Conservation (phyloP, 495 filamentous ascomycete species). For the Aspergillus baeticus region DNA sequence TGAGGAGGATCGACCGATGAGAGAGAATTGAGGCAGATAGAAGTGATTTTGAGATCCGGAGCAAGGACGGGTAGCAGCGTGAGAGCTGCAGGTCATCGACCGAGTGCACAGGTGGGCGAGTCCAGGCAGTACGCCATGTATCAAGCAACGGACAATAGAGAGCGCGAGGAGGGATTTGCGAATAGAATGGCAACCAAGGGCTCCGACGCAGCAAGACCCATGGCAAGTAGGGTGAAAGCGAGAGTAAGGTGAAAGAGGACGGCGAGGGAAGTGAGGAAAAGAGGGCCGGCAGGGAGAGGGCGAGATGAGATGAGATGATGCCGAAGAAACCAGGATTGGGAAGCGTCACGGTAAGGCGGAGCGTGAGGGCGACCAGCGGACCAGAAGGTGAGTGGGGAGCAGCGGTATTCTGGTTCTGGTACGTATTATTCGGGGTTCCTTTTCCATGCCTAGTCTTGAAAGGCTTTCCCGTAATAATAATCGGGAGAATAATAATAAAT, state of each 20-base stretch:
- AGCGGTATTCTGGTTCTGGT: slow-evolving; percentile 19
- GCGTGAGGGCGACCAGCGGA: too few species aligned
- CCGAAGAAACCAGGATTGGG: slow-evolving; percentile 23
- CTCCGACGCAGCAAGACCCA: slow-evolving; percentile 23
- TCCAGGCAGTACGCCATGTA: slow-evolving; percentile 44
- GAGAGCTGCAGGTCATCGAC: slow-evolving; percentile 46
- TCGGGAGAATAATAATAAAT: slow-evolving; percentile 1
- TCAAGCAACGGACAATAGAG: slow-evolving; percentile 23
- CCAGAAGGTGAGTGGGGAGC: slow-evolving; percentile 19
- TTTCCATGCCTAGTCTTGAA: slow-evolving; percentile 14
- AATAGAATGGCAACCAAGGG: slow-evolving; percentile 23
- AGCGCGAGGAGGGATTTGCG: slow-evolving; percentile 26
- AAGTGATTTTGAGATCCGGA: slow-evolving; percentile 24
- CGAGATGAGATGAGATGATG: slow-evolving; percentile 35
- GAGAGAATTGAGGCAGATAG: slow-evolving; percentile 15
- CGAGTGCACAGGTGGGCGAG: slow-evolving; percentile 39
- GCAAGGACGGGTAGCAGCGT: slow-evolving; percentile 42
- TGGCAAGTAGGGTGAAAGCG: slow-evolving; percentile 21
- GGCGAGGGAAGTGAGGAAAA: slow-evolving; percentile 16
- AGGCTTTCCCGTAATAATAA: not conserved
- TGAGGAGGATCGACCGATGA: slow-evolving; percentile 11
- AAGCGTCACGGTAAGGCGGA: slow-evolving; percentile 22
- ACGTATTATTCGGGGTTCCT: slow-evolving; percentile 15
- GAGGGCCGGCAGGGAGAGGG: slow-evolving; percentile 16
- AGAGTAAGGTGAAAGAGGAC: slow-evolving; percentile 8